A percentile compares a stretch with the other conserved stretches of the same genome.
phyloP scores from a whole-genome alignment of 345 rosid genomes.

The Euphorbia peplus region DNA sequence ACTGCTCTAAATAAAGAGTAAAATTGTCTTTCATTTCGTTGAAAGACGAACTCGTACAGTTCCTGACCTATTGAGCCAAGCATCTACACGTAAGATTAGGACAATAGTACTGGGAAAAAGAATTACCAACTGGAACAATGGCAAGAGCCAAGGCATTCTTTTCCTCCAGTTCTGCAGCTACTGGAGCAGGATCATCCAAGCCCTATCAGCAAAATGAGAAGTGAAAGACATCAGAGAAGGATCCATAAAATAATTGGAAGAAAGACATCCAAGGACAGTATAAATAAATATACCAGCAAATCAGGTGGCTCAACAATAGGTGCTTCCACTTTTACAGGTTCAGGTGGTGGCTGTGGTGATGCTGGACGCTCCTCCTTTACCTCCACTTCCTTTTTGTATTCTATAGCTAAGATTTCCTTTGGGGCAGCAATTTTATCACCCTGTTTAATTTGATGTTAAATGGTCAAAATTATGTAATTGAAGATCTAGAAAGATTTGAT shows the following conservation, averaged over 20 bases:
- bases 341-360: constrained; percentile 51
- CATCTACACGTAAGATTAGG: background rate
- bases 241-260: constrained; percentile 4
- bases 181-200: constrained; percentile 70
- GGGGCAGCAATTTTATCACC: constrained; percentile 55
- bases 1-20: background rate
- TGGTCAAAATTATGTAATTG: background rate
- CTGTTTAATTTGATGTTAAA: constrained; percentile 22
- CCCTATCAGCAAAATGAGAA: constrained; percentile 39
- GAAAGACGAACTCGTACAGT: background rate
- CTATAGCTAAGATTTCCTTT: constrained; percentile 77
- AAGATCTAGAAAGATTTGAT: background rate
- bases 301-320: constrained; percentile 70
- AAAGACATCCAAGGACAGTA: background rate
- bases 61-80: background rate
- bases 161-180: constrained; percentile 66
- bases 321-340: constrained; percentile 60
- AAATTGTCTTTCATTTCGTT: background rate
- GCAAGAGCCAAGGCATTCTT: constrained; percentile 93
- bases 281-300: constrained; percentile 52
- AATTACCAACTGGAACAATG: constrained; percentile 77
- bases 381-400: constrained; percentile 52
- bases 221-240: constrained; percentile 6
- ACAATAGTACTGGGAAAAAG: background rate
- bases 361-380: constrained; percentile 47